phyloP scores from a whole-genome alignment of 495 filamentous ascomycete species.

The Ramalina intermedia region DNA sequence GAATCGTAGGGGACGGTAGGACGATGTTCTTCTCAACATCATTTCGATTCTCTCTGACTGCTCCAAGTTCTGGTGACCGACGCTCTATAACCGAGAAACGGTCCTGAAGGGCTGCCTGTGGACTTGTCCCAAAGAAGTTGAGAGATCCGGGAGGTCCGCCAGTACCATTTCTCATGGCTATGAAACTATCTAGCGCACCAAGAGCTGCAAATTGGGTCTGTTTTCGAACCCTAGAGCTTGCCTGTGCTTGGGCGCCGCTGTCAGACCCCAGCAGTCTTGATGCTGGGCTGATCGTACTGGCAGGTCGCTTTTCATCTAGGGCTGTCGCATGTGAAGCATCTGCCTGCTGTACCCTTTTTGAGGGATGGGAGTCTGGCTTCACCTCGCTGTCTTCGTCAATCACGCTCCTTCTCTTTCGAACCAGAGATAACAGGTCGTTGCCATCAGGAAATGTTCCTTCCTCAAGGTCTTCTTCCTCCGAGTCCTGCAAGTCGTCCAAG shows the following conservation, averaged over 20 bases:
- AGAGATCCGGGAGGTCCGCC: too few species aligned
- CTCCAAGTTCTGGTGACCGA: too few species aligned
- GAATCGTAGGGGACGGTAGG: not conserved
- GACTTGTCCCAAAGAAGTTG: too few species aligned
- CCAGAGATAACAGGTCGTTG: conserved; percentile 15
- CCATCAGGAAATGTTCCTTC: conserved; percentile 13
- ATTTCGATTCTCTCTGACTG: too few species aligned
- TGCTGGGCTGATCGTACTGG: not conserved
- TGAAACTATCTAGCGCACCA: conserved; percentile 29
- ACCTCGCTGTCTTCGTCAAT: not conserved
- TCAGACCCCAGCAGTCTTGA: not conserved
- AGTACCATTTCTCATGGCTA: conserved; percentile 23
- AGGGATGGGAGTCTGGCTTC: not conserved
- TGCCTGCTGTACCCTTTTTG: not conserved
- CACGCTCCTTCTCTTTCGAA: conserved; percentile 13
- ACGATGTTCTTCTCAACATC: too few species aligned
- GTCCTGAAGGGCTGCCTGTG: too few species aligned
- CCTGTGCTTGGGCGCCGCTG: not conserved
- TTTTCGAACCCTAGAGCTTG: not conserved
- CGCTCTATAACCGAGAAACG: too few species aligned
- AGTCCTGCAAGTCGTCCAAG: conserved; percentile 29
- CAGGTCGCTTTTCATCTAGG: not conserved
- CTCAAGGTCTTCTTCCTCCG: conserved; percentile 34
- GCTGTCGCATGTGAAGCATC: too few species aligned
- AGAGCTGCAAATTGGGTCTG: conserved; percentile 12